Evolutionary conservation across 495 filamentous ascomycete species (phyloP).

Genomic region (Hypoxylon trugodes): DNA sequence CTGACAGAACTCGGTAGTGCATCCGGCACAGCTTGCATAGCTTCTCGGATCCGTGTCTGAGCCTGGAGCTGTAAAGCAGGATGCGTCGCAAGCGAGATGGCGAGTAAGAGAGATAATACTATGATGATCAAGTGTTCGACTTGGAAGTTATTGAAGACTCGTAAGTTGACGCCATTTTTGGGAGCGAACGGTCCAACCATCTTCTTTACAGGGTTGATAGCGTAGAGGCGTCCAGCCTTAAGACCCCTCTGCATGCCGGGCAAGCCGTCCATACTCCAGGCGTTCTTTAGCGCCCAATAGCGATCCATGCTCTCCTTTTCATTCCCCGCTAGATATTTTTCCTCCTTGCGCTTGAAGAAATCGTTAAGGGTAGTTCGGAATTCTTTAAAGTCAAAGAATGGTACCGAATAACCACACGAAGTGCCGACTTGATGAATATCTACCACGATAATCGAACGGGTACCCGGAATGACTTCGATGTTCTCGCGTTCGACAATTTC

Average conservation of each 20-base stretch:
- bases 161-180: conserved; percentile 17
- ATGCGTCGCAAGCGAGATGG: conserved; percentile 39
- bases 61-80: conserved; percentile 39
- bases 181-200: conserved; percentile 55
- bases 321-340: conserved; percentile 51
- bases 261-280: conserved; percentile 62
- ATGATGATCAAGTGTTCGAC: conserved; percentile 39
- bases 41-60: conserved; percentile 28
- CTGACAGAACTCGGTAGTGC: conserved; percentile 34
- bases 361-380: conserved; percentile 58
- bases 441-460: conserved; percentile 69
- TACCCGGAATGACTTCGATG: conserved; percentile 54
- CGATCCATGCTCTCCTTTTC: conserved; percentile 63
- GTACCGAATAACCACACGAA: conserved; percentile 63
- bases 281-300: conserved; percentile 66
- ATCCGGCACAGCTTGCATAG: conserved; percentile 22
- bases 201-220: conserved; percentile 60
- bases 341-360: conserved; percentile 54
- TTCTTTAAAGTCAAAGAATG: conserved; percentile 60
- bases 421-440: conserved; percentile 70
- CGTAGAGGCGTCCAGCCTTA: conserved; percentile 49
- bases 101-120: conserved; percentile 29
- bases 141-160: conserved; percentile 15
- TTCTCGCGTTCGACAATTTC: conserved; percentile 56
- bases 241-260: conserved; percentile 57